These are phyloP conservation scores for Pontederia crassipes DNA, from an alignment of 176 grass and related monocot genomes.

Conservation along the genomic window DNA sequence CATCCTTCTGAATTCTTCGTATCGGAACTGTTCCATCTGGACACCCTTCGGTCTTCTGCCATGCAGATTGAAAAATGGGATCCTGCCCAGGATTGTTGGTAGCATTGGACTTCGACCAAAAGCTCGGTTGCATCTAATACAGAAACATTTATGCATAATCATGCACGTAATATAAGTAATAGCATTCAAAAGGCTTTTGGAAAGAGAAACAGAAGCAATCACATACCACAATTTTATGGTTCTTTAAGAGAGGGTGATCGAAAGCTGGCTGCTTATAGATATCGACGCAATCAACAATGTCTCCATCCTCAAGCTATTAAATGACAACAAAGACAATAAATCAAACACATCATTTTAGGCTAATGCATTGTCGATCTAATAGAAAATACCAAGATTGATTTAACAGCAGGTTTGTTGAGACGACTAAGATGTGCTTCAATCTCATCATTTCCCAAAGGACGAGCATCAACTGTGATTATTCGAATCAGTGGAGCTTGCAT, in stretches of 20 bases:
- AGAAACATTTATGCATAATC: too few relatives aligned
- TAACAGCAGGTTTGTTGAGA: too few relatives aligned
- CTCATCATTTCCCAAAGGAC: too few relatives aligned
- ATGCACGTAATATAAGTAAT: too few relatives aligned
- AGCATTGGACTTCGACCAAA: background rate
- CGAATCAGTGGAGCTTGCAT: too few relatives aligned
- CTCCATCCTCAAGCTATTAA: background rate
- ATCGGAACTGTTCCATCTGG: background rate
- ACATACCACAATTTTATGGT: background rate
- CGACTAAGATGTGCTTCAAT: too few relatives aligned
- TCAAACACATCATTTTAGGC: too few relatives aligned
- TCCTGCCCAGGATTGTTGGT: background rate
- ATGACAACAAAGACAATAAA: too few relatives aligned
- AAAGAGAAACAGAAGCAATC: background rate
- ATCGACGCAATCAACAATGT: background rate
- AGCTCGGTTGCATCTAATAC: background rate
- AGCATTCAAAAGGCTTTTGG: too few relatives aligned
- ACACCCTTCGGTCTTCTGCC: background rate
- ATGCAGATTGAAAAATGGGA: background rate
- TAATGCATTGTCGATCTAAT: too few relatives aligned
- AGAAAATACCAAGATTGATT: too few relatives aligned
- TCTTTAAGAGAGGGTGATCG: background rate
- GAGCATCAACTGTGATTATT: too few relatives aligned
- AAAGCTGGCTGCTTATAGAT: conserved; percentile 1
- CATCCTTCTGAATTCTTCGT: background rate